Evolutionary conservation across 1,139 yeast species (phyloP), one percentile per base, ranked within the genome.

Genomic region (Debaryomyces robertsiae): DNA sequence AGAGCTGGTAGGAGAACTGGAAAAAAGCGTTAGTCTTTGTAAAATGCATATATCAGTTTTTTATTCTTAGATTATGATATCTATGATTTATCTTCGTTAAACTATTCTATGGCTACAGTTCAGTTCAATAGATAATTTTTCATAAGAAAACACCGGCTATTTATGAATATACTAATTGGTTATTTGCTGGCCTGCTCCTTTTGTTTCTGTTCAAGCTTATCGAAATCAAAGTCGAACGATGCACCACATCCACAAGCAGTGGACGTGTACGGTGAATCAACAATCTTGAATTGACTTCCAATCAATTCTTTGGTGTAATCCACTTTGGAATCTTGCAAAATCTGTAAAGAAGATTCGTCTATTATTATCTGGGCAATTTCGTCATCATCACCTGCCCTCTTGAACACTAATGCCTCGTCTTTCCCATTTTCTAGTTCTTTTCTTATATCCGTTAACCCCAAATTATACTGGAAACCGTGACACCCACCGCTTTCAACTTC

Each of bases 401-500:
- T 82, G 55, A 89, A 89, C 3, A 88, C 75, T 11, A 76, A 62
- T 39, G 76, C 63, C 6, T 63, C 65, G 7, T 47, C 53, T 19
- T 56, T 50, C 11, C 59, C 56, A 3, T 55, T 54, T 10, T 68
- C 63, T 13, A 75, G 65, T 33, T 66, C 75, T 34, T 75, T 71
- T 7, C 64, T 57, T 32, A 75, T 61, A 40, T 76, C 75, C 4
- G 83, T 74, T 38, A 91, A 70, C 44, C 81, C 76, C 54, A 93
- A 69, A 48, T 84, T 79, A 57, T 93, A 93, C 61, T 93, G 98
- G 63, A 89, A 94, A 22, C 99, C 98, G 61, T 93, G 99, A 61
- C 98, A 94, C 3, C 99, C 99, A 5, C 98, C 99, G 55, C 96
- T 86, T 53, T 91, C 98, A 4, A 94, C 98, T n/a, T 76, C 68